These are phyloP conservation scores for Chrysoporthe austroafricana DNA, from an alignment of 2,329 filamentous ascomycete genomes.

Conservation along the genomic window DNA sequence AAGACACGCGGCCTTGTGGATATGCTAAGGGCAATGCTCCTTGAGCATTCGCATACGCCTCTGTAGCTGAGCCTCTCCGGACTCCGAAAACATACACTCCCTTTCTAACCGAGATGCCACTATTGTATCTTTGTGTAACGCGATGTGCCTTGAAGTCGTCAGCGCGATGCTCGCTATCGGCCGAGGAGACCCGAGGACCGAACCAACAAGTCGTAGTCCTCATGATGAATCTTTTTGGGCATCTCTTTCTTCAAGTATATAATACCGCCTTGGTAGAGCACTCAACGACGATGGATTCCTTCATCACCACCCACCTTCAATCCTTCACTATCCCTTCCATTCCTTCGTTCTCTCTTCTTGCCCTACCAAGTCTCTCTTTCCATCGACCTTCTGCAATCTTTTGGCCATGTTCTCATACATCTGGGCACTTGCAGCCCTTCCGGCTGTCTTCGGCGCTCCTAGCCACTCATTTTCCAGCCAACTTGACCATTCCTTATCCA, in stretches of 20 bases:
- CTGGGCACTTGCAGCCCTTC: constrained; percentile 12
- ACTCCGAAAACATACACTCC: background rate
- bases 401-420: constrained; percentile 14
- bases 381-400: background rate
- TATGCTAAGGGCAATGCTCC: background rate
- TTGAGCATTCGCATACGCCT: background rate
- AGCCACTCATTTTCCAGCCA: background rate
- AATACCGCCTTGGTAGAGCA: background rate
- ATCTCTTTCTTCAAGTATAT: background rate
- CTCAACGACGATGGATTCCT: no score
- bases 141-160: background rate
- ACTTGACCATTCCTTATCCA: constrained; percentile 12
- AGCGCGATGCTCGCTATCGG: background rate
- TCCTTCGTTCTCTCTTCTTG: background rate
- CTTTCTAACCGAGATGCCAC: background rate
- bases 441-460: constrained; percentile 11
- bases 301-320: constrained; percentile 4
- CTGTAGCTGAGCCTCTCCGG: background rate
- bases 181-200: background rate
- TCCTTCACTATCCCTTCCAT: background rate
- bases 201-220: background rate
- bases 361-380: constrained; percentile 4
- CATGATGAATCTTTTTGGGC: background rate
- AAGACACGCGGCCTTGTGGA: constrained; percentile 4
- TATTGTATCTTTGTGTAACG: background rate